phyloP scores from a whole-genome alignment of 2,329 filamentous ascomycete genomes.

The Epichloe baconii region DNA sequence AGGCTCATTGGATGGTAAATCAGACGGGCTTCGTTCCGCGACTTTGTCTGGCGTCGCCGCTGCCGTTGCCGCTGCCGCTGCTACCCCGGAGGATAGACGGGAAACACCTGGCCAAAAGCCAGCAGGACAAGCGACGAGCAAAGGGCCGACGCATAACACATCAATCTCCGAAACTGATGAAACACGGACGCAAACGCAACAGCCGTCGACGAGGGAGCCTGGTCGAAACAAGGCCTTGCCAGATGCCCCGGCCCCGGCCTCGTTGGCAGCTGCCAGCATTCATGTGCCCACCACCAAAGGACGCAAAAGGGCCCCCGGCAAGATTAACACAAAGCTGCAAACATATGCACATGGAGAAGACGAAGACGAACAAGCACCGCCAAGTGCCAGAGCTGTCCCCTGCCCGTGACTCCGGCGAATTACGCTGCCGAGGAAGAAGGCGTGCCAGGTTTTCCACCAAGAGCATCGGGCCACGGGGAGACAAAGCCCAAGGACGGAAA shows the following conservation, averaged over 20 bases:
- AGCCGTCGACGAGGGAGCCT: background rate
- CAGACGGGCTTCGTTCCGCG: conserved; percentile 28
- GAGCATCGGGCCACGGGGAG: conserved; percentile 14
- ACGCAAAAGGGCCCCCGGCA: background rate
- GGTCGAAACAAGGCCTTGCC: background rate
- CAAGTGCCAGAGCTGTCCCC: background rate
- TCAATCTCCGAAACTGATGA: conserved; percentile 1
- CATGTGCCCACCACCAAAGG: background rate
- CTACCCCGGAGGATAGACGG: conserved; percentile 20
- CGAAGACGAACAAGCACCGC: background rate
- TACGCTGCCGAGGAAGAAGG: conserved; percentile 19
- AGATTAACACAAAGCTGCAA: background rate
- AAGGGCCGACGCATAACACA: background rate
- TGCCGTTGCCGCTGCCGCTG: conserved; percentile 20
- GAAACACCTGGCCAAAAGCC: background rate
- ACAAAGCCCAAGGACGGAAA: conserved; percentile 16
- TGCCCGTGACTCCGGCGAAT: conserved; percentile 9
- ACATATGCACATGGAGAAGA: background rate
- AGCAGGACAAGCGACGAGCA: background rate
- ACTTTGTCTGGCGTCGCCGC: conserved; percentile 28
- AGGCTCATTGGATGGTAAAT: conserved; percentile 29
- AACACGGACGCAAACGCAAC: background rate
- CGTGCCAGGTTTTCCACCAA: conserved; percentile 20
- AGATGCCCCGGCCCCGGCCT: background rate
- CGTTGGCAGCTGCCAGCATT: background rate